Base-by-base conservation (phyloP, 176 grass and related monocot species). In the Oryza coarctata region DNA sequence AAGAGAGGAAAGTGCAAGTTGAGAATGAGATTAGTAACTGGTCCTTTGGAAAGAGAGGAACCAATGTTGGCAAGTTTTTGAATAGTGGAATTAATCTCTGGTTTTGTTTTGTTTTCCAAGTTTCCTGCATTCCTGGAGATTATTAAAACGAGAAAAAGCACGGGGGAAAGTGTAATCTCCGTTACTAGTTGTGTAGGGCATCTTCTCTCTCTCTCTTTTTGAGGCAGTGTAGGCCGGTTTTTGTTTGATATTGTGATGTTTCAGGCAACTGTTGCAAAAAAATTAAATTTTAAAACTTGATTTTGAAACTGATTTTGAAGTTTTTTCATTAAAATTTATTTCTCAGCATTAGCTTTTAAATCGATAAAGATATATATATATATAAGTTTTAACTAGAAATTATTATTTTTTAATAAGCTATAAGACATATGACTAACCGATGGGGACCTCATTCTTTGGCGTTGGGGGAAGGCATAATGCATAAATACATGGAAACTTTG, bases 141-240 rank as follows among this genome's bases (percentile, higher is more conserved):
- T 22, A 39, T 55, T 55, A 39, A 57, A 63, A 50, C 9, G 1
- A 29, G 18, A 85, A 65, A 12, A 85, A 23, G 3, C n/a, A 23
- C 25, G 38, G 38, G 23, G 34, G 25, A 64, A 8, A 57, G 10
- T 33, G 39, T 9, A 45, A 60, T 80, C 36, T 73, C 72, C 40
- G 39, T 43, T 32, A n/a, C n/a, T n/a, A 60, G 55, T 60, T 60
- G 55, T 60, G 55, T 60, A 60, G 55, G 52, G n/a, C n/a, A 25
- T 60, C 55, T n/a, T 58, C 6, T 60, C 23, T 39, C 10, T 39
- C 9, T 2, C 25, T 58, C 7, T 20, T 22, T 22, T 22, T 5
- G 55, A 60, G 55, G 20, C n/a, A 23, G 25, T 75, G 25, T 87
- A 77, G 81, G 63, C 20, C 25, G 40, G 27, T 76, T 89, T 82